Evolutionary conservation across 345 rosid genomes (phyloP).

Genomic region (Eucalyptus sideroxylon): DNA sequence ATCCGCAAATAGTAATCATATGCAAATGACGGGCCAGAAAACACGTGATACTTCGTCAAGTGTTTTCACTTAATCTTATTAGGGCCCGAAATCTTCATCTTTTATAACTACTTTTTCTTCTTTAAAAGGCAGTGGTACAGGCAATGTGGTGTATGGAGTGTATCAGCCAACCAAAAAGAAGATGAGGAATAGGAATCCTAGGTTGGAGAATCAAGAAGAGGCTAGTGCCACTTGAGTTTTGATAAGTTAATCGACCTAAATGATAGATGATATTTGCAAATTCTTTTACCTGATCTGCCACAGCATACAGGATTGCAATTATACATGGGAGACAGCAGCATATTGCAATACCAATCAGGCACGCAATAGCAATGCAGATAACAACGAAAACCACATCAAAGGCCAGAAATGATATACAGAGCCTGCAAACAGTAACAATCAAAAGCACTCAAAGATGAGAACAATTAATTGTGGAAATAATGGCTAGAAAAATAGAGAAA

Average conservation of each 20-base stretch:
- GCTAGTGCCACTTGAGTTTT: neutral
- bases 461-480: neutral
- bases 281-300: constrained; percentile 59
- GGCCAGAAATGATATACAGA: constrained; percentile 74
- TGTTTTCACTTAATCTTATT: neutral
- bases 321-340: constrained; percentile 97
- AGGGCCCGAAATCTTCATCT: neutral
- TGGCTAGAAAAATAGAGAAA: neutral
- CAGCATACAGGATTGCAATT: constrained; percentile 71
- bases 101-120: neutral
- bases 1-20: neutral
- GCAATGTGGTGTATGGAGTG: neutral
- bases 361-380: constrained; percentile 61
- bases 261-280: neutral
- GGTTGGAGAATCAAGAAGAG: neutral
- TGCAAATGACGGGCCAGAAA: neutral
- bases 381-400: constrained; percentile 76
- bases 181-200: neutral
- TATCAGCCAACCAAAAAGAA: neutral
- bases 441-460: neutral
- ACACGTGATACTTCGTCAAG: neutral
- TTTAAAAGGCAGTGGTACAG: neutral
- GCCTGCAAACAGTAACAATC: constrained; percentile 40
- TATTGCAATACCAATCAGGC: constrained; percentile 75
- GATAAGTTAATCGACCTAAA: neutral